Conservation (phyloP, 257 asterid species). For the Coffea eugenioides region DNA sequence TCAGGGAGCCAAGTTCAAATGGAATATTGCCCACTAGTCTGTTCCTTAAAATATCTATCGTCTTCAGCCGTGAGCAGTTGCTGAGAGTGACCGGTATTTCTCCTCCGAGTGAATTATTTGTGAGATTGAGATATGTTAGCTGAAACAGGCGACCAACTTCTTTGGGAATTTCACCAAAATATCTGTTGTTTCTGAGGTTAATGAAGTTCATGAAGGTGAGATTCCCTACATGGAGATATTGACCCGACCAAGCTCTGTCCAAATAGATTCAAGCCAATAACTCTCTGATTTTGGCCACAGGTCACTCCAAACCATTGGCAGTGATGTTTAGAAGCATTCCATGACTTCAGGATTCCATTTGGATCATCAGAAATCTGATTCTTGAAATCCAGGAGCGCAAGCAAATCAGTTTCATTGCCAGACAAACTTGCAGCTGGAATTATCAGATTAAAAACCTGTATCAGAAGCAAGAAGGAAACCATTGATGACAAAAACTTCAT, state of each 20-base stretch:
- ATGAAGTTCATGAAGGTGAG: slow-evolving; percentile 35
- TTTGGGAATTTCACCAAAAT: slow-evolving; percentile 30
- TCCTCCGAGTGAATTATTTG: slow-evolving; percentile 40
- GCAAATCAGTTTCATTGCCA: slow-evolving; percentile 11
- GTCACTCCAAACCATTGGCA: slow-evolving; percentile 34
- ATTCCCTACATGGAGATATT: slow-evolving; percentile 40
- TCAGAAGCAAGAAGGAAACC: not conserved
- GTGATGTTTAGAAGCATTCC: slow-evolving; percentile 19
- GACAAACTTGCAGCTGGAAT: not conserved
- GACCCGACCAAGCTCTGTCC: slow-evolving; percentile 32
- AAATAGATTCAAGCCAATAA: slow-evolving; percentile 19
- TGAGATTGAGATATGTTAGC: slow-evolving; percentile 19
- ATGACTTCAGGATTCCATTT: slow-evolving; percentile 15
- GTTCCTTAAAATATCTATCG: slow-evolving; percentile 26
- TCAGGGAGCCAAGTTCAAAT: slow-evolving; percentile 27
- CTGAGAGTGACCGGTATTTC: slow-evolving; percentile 36
- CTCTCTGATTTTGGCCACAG: slow-evolving; percentile 30
- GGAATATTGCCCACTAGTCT: slow-evolving; percentile 26
- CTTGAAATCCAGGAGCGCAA: slow-evolving; percentile 14
- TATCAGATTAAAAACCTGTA: not conserved
- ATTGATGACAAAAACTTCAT: slow-evolving; percentile 1
- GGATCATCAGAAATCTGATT: slow-evolving; percentile 22
- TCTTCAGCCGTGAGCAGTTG: slow-evolving; percentile 25
- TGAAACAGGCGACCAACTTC: slow-evolving; percentile 33
- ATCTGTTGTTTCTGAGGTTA: slow-evolving; percentile 24